Evolutionary conservation across 169 alveolate genomes (phyloP).

Genomic region (Plasmodium cynomolgi): DNA sequence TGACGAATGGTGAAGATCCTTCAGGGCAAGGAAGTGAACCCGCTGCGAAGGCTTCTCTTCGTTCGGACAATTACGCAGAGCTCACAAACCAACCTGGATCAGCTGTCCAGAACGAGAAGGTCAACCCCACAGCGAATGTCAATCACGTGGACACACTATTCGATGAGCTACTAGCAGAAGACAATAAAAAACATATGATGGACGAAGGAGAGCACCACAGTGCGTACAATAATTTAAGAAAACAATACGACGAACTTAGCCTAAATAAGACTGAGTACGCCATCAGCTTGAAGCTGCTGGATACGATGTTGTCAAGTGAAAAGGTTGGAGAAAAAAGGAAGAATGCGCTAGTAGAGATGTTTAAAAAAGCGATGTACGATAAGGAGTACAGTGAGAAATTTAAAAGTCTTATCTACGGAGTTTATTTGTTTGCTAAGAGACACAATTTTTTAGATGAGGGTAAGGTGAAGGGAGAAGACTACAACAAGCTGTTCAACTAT

Average conservation of each 20-base stretch:
- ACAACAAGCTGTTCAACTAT: background rate
- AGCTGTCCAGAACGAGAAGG: background rate
- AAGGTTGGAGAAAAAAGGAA: background rate
- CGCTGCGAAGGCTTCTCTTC: background rate
- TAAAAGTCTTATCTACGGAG: slow-evolving; percentile 8
- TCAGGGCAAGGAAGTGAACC: background rate
- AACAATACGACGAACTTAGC: background rate
- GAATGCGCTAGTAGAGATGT: background rate
- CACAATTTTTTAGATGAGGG: background rate
- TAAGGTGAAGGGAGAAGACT: background rate
- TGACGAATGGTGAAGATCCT: background rate
- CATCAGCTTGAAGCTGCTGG: background rate
- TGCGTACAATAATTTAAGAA: background rate
- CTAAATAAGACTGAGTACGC: slow-evolving; percentile 7
- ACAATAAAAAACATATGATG: background rate
- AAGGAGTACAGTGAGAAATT: background rate
- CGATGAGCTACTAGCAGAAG: slow-evolving; percentile 8
- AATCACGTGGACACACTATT: background rate
- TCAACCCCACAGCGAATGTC: background rate
- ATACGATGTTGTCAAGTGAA: background rate
- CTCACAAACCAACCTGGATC: background rate
- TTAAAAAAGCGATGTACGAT: background rate
- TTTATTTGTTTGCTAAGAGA: slow-evolving; percentile 11
- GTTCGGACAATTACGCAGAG: background rate
- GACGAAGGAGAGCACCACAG: slow-evolving; percentile 10